Percentiles rank a stretch among this genome's conserved stretches.
These are phyloP conservation scores for Populus ilicifolia DNA, from an alignment of 345 rosid genomes.

Conservation along the genomic window DNA sequence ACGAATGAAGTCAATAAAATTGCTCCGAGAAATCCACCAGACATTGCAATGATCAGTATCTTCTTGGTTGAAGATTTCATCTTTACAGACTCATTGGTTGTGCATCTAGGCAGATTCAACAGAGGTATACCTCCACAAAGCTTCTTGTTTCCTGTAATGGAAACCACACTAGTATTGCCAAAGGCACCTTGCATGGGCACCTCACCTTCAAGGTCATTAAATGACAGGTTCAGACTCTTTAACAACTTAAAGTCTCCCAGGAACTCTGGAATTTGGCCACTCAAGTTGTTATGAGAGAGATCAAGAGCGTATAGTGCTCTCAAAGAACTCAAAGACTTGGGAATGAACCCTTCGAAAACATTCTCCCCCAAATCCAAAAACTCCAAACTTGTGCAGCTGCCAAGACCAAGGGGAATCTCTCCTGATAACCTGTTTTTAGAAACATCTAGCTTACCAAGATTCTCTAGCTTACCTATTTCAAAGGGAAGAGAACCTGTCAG, in stretches of 20 bases:
- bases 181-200: slow-evolving; percentile 11
- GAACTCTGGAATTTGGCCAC: slow-evolving; percentile 5
- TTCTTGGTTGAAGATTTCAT: background rate
- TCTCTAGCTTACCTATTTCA: slow-evolving; percentile 3
- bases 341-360: slow-evolving; percentile 6
- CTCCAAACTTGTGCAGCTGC: slow-evolving; percentile 3
- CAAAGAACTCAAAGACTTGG: background rate
- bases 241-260: background rate
- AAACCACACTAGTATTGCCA: slow-evolving; percentile 2
- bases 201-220: background rate
- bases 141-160: background rate
- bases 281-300: no score
- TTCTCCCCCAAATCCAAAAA: background rate
- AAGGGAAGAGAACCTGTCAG: background rate
- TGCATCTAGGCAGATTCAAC: background rate
- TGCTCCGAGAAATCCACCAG: no score
- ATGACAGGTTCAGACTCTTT: background rate
- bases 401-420: slow-evolving; percentile 2
- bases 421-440: slow-evolving; percentile 3
- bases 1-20: no score
- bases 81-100: background rate
- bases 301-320: background rate
- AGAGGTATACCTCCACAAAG: slow-evolving; percentile 16
- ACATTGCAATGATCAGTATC: background rate
- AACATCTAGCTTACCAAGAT: background rate